A percentile compares a stretch with the other conserved stretches of the same genome.
Conservation (phyloP, 2,329 filamentous ascomycete genomes). For the Grosmannia huntii region DNA sequence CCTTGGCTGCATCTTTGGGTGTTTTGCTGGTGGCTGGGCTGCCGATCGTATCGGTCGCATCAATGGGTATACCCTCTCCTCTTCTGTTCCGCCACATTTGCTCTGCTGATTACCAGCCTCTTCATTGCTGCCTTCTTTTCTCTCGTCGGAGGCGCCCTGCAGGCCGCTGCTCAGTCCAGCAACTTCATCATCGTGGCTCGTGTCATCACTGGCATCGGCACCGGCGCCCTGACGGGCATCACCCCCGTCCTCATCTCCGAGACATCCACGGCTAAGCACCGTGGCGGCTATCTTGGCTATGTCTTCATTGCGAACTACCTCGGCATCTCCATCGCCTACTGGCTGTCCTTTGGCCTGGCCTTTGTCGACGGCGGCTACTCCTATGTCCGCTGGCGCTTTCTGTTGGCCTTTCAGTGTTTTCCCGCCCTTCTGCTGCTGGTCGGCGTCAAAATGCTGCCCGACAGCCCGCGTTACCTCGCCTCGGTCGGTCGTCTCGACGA, state of each 20-base stretch:
- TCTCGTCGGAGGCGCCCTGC: slow-evolving; percentile 34
- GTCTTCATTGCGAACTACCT: slow-evolving; percentile 41
- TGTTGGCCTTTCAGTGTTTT: slow-evolving; percentile 26
- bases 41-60: slow-evolving; percentile 42
- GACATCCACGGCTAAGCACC: slow-evolving; percentile 30
- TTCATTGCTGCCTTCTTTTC: slow-evolving; percentile 33
- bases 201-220: slow-evolving; percentile 38
- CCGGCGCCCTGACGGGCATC: slow-evolving; percentile 36
- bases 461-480: slow-evolving; percentile 26
- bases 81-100: background rate
- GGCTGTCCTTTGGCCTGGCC: slow-evolving; percentile 23
- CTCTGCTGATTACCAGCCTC: slow-evolving; percentile 17
- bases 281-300: slow-evolving; percentile 32
- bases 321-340: slow-evolving; percentile 30
- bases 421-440: slow-evolving; percentile 26
- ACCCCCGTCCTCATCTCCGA: slow-evolving; percentile 36
- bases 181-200: slow-evolving; percentile 36
- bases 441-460: slow-evolving; percentile 28
- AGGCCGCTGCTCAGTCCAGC: slow-evolving; percentile 29
- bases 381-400: slow-evolving; percentile 24
- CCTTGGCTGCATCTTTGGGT: slow-evolving; percentile 22
- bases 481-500: slow-evolving; percentile 15
- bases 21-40: slow-evolving; percentile 20
- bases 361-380: slow-evolving; percentile 15
- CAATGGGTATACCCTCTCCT: slow-evolving; percentile 12